A percentile compares a stretch with the other conserved stretches of the same genome.
Conservation (phyloP, 1,139 yeast genomes). For the Scheffersomyces parashehatae region DNA sequence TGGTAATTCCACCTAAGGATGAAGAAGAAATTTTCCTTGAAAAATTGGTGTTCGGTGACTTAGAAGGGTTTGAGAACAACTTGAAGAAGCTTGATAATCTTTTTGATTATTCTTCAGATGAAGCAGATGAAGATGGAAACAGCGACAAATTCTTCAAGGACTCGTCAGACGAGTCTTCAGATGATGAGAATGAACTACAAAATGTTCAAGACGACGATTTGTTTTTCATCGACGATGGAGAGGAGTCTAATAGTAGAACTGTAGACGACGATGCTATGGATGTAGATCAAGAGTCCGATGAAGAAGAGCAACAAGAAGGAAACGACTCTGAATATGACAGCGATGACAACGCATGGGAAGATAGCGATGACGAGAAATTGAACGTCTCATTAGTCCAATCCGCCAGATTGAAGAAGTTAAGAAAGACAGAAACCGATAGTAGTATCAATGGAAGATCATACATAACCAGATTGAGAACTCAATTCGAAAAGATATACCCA, state of each 20-base stretch:
- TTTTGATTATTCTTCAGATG: slow-evolving; percentile 50
- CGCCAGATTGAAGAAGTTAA: slow-evolving; percentile 69
- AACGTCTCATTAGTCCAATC: slow-evolving; percentile 60
- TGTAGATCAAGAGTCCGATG: slow-evolving; percentile 26
- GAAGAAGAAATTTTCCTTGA: slow-evolving; percentile 79
- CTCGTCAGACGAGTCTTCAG: slow-evolving; percentile 26
- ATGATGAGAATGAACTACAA: slow-evolving; percentile 31
- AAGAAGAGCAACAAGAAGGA: slow-evolving; percentile 30
- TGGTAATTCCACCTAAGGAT: slow-evolving; percentile 66
- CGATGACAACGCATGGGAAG: slow-evolving; percentile 72
- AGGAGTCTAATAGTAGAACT: slow-evolving; percentile 26
- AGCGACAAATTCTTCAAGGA: slow-evolving; percentile 30
- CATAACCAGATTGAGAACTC: slow-evolving; percentile 70
- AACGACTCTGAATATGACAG: slow-evolving; percentile 31
- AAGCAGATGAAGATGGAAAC: slow-evolving; percentile 32
- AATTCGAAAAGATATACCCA: slow-evolving; percentile 86
- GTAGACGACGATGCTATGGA: slow-evolving; percentile 40
- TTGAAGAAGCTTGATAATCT: slow-evolving; percentile 60
- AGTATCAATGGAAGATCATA: slow-evolving; percentile 66
- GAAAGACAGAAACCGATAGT: slow-evolving; percentile 63
- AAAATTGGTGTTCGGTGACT: slow-evolving; percentile 87
- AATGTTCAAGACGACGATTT: slow-evolving; percentile 59
- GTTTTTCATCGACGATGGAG: slow-evolving; percentile 65
- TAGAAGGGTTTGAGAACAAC: slow-evolving; percentile 72
- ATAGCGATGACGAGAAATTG: slow-evolving; percentile 85